These are phyloP conservation scores for Begonia peltatifolia DNA, from an alignment of 306 rosid genomes.

Conservation along the genomic window DNA sequence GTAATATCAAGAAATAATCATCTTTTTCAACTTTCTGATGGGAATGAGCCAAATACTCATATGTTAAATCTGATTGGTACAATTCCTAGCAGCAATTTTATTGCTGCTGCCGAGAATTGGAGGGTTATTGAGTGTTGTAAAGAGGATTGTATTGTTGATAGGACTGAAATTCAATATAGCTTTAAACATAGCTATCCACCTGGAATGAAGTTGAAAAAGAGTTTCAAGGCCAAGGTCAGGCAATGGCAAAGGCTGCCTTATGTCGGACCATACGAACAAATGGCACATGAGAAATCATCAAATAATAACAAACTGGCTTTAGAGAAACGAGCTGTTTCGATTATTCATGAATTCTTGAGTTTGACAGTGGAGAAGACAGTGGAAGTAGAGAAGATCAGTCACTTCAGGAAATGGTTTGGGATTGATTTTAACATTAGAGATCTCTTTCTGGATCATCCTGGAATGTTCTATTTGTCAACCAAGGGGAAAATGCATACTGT, in stretches of 20 bases:
- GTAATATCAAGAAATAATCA: slow-evolving; percentile 38
- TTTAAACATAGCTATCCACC: slow-evolving; percentile 71
- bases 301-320: slow-evolving; percentile 33
- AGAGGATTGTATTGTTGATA: slow-evolving; percentile 36
- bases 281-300: slow-evolving; percentile 29
- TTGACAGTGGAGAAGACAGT: slow-evolving; percentile 87
- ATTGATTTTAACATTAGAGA: slow-evolving; percentile 64
- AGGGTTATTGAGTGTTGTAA: slow-evolving; percentile 70
- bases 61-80: slow-evolving; percentile 43
- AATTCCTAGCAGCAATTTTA: slow-evolving; percentile 19
- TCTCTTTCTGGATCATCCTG: slow-evolving; percentile 70
- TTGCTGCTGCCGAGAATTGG: slow-evolving; percentile 73
- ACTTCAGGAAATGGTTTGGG: slow-evolving; percentile 40
- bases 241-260: slow-evolving; percentile 73
- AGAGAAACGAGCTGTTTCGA: slow-evolving; percentile 73
- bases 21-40: slow-evolving; percentile 60
- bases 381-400: slow-evolving; percentile 73
- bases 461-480: slow-evolving; percentile 72
- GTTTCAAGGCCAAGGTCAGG: slow-evolving; percentile 70
- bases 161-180: slow-evolving; percentile 42
- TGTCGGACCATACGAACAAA: slow-evolving; percentile 59
- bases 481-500: slow-evolving; percentile 85
- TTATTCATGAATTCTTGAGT: slow-evolving; percentile 78
- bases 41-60: slow-evolving; percentile 61
- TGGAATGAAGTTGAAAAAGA: slow-evolving; percentile 61